These are phyloP conservation scores for Rhizoclosmatium sp. DNA, from an alignment of 192 early-diverging fungal genomes.

Conservation along the genomic window DNA sequence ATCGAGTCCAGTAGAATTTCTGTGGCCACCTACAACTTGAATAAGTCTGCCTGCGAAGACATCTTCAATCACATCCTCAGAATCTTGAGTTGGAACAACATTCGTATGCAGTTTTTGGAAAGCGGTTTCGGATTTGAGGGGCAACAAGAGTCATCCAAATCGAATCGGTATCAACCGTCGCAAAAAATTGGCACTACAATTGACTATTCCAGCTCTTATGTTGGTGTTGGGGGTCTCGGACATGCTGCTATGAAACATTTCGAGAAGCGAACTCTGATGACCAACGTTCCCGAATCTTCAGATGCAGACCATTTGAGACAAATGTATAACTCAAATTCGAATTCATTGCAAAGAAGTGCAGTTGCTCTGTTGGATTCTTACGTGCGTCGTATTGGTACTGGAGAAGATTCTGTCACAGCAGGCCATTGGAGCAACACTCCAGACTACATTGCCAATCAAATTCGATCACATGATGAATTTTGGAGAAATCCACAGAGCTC, in stretches of 20 bases:
- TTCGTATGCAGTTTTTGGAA: constrained; percentile 55
- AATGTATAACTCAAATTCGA: constrained; percentile 37
- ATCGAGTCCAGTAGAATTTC: constrained; percentile 42
- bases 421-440: background rate
- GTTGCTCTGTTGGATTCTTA: constrained; percentile 59
- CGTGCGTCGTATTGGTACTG: constrained; percentile 32
- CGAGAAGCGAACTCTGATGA: background rate
- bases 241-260: constrained; percentile 32
- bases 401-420: background rate
- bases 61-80: constrained; percentile 50
- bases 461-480: background rate
- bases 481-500: background rate
- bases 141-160: background rate
- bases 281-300: background rate
- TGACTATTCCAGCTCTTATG: constrained; percentile 40
- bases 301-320: constrained; percentile 12
- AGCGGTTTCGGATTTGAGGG: background rate
- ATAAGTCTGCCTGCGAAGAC: constrained; percentile 37
- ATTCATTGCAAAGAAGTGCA: constrained; percentile 51
- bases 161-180: background rate
- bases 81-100: constrained; percentile 59
- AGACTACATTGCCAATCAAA: background rate
- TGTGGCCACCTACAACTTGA: constrained; percentile 54
- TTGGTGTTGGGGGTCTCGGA: constrained; percentile 32
- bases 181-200: background rate